Evolutionary conservation across 2,329 filamentous ascomycete species (phyloP), one percentile per base, ranked within the genome.

Genomic region (Coniella vitis): DNA sequence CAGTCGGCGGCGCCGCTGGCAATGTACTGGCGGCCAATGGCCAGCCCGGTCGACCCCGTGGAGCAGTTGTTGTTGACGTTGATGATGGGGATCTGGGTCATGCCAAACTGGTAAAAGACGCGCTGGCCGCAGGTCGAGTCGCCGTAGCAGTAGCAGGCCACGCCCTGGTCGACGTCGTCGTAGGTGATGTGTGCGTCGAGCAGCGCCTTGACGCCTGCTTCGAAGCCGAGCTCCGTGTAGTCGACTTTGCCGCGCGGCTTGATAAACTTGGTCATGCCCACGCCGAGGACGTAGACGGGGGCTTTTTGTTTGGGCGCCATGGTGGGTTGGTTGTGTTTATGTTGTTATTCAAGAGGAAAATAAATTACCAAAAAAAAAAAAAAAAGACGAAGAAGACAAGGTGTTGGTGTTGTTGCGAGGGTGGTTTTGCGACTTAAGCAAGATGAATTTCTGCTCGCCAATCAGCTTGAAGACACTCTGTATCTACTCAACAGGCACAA

Each of bases 21-120:
- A 59, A 96, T 83, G 65, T 94, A 76, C 46, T 84, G 88, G 31
- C 90, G 76, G 2, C 79, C 93, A 78, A 97, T 85, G 63, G 84
- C 83, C 50, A 97, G 72, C 8, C 91, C 93, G 0, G 91, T 95
- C 4, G 85, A 90, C n/a, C 91, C 93, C 0, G 91, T 97, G 4
- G 87, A 88, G 76, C 91, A 97, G 74, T 96, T 96, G 77, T 97
- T 97, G 79, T 96, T 97, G 63, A 95, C 89, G 63, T 97, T 97
- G 76, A 94, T 90, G 65, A 97, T 89, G 61, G 91, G 91, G 60
- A 97, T 96, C 62, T 86, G 78, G 38, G 90, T 96, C 84, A 97
- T 90, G 72, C 91, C 93, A 67, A 97, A 96, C 71, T 97, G 91
- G 72, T 97, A 97, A 71, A 97, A 96, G 62, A 97, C 90, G 56